These are phyloP conservation scores for Coemansia sp. DNA, from an alignment of 192 early-diverging fungal species.

Conservation along the genomic window DNA sequence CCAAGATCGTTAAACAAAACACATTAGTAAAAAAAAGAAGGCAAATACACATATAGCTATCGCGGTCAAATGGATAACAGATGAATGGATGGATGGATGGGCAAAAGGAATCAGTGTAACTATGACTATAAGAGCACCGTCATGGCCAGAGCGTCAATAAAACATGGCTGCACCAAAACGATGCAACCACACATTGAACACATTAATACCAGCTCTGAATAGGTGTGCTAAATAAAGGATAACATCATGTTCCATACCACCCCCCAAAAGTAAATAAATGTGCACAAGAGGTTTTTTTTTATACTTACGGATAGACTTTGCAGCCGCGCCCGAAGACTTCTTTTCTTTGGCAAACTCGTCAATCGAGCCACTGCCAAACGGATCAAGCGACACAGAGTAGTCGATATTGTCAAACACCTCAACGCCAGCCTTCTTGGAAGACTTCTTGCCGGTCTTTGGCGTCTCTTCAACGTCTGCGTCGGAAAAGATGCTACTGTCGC, in stretches of 20 bases:
- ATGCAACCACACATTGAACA: not conserved
- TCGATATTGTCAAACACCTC: conserved; percentile 11
- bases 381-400: conserved; percentile 10
- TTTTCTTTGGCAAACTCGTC: conserved; percentile 51
- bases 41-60: no score
- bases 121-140: conserved; percentile 51
- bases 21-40: no score
- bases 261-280: no score
- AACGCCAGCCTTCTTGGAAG: conserved; percentile 5
- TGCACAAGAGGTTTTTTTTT: no score
- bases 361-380: conserved; percentile 38
- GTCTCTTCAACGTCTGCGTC: not conserved
- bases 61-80: no score
- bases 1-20: not conserved
- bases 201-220: not conserved
- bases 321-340: conserved; percentile 42
- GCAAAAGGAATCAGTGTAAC: conserved; percentile 55
- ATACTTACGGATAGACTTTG: conserved; percentile 55
- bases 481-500: not conserved
- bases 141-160: conserved; percentile 40
- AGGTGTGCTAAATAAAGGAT: not conserved
- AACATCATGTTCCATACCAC: conserved; percentile 1
- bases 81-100: not conserved
- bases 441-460: conserved; percentile 2
- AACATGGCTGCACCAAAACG: conserved; percentile 15